Base-by-base conservation (phyloP, 345 rosid species). In the Ceriops decandra region DNA sequence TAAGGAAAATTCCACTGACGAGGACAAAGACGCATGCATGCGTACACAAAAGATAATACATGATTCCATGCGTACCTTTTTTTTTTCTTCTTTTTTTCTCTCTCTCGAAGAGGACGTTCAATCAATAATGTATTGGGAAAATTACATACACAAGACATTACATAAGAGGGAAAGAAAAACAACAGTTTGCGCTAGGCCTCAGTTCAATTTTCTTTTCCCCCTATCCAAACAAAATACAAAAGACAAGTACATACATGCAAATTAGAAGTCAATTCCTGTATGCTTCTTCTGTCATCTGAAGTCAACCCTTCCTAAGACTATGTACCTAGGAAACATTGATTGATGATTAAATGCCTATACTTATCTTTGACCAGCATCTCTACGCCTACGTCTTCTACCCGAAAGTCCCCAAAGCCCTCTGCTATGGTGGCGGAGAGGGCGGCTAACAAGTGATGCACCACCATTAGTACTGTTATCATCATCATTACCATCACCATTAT, bases 341-440 rank as follows among this genome's bases (percentile, higher is more conserved):
- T 27, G 30, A 7, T 16, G 58, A 28, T 32, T 11, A 15, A 31
- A 58, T 3, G 28, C 62, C 57, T 21, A 33, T 49, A 30, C n/a
- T 67, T 36, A 61, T 73, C 71, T 60, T 65, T 52, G 76, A 66
- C 65, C 77, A 53, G 67, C 77, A 8, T 72, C 95, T 76, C 91
- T 85, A 36, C 80, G 80, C 73, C 96, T 85, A 26, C 90, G 87
- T 67, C 97, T 82, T 81, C 97, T 84, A 62, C 82, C 90, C 2
- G 97, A 89, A 38, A 88, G 85, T 63, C 87, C 87, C 60, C 88
- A 64, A 32, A 91, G 78, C 74, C 82, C 57, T 62, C 89, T 72
- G 16, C 97, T 87, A 28, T 85, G 90, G 28, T 88, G 85, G 21
- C 86, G 3, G 30, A 2, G 86, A 51, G 89, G 87, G 53, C 87